Percentiles rank a stretch among this genome's conserved stretches.
phyloP scores from a whole-genome alignment of 306 rosid genomes.

The Acmispon strigosus region DNA sequence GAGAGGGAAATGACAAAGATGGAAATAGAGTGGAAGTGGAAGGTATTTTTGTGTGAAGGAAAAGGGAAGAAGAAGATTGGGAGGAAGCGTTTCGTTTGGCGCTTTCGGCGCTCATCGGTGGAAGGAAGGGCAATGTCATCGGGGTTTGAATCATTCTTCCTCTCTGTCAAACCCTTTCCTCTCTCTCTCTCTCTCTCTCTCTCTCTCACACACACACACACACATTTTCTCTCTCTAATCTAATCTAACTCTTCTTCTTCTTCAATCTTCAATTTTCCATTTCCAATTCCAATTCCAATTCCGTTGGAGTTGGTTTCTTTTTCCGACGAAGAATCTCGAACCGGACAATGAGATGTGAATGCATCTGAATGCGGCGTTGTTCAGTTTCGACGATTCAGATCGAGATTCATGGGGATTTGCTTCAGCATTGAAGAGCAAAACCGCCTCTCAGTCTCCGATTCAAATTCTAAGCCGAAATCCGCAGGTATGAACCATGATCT shows the following conservation, averaged over 20 bases:
- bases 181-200: neutral
- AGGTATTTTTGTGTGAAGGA: neutral
- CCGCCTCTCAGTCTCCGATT: conserved; percentile 14
- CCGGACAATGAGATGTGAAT: neutral
- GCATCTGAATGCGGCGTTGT: conserved; percentile 11
- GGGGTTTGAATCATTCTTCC: conserved; percentile 27
- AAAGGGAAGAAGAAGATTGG: conserved; percentile 1
- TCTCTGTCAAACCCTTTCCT: neutral
- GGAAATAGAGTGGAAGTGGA: neutral
- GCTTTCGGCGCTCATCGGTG: conserved; percentile 42
- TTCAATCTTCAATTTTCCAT: neutral
- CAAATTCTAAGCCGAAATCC: conserved; percentile 14
- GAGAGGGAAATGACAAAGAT: conserved; percentile 14
- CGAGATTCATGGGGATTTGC: conserved; percentile 81
- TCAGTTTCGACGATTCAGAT: conserved; percentile 15
- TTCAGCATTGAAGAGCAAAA: conserved; percentile 54
- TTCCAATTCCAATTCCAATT: neutral
- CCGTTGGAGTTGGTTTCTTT: neutral
- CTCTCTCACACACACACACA: neutral
- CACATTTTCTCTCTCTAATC: neutral
- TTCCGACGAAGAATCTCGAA: conserved; percentile 22
- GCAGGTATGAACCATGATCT: conserved; percentile 23
- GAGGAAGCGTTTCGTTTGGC: conserved; percentile 40
- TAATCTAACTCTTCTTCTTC: neutral
- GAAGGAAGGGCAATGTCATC: conserved; percentile 13